A percentile compares a stretch with the other conserved stretches of the same genome.
Evolutionary conservation across 345 rosid species (phyloP).

Genomic region (Hibiscus syriacus): DNA sequence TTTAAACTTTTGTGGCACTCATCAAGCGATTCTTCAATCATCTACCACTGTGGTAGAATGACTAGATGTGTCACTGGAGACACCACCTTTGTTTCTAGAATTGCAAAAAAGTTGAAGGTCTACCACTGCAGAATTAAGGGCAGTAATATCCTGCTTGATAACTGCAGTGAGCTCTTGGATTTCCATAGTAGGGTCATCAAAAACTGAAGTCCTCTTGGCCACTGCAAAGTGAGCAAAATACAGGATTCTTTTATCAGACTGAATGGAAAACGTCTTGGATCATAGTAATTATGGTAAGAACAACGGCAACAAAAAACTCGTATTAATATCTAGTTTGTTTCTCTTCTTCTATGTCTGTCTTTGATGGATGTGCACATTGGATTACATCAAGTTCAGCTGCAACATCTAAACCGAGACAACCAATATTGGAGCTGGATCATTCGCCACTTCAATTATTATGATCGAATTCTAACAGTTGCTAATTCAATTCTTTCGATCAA

Average conservation of each 20-base stretch:
- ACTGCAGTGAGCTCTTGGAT: slow-evolving; percentile 75
- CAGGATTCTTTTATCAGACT: not conserved
- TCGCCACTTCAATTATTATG: not conserved
- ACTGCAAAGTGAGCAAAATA: slow-evolving; percentile 26
- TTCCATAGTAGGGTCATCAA: slow-evolving; percentile 79
- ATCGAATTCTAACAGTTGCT: not conserved
- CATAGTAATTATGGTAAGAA: too few relatives aligned
- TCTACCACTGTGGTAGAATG: slow-evolving; percentile 78
- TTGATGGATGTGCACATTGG: not conserved
- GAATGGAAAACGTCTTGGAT: not conserved
- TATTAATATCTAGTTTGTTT: not conserved
- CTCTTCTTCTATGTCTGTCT: not conserved
- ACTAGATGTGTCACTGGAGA: slow-evolving; percentile 61
- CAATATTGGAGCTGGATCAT: not conserved
- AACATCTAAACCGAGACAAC: not conserved
- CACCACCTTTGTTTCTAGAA: slow-evolving; percentile 49
- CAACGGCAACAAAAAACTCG: not conserved
- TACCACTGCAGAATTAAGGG: slow-evolving; percentile 64
- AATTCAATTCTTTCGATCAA: not conserved
- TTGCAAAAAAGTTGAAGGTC: slow-evolving; percentile 66
- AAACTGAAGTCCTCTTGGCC: slow-evolving; percentile 81
- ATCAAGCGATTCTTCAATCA: slow-evolving; percentile 67
- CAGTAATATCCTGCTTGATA: slow-evolving; percentile 76
- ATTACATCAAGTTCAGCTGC: not conserved
- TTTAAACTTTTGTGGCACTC: slow-evolving; percentile 78